These are phyloP conservation scores for Chenopodium suecicum DNA, from an alignment of 148 eudicot genomes.

Conservation along the genomic window DNA sequence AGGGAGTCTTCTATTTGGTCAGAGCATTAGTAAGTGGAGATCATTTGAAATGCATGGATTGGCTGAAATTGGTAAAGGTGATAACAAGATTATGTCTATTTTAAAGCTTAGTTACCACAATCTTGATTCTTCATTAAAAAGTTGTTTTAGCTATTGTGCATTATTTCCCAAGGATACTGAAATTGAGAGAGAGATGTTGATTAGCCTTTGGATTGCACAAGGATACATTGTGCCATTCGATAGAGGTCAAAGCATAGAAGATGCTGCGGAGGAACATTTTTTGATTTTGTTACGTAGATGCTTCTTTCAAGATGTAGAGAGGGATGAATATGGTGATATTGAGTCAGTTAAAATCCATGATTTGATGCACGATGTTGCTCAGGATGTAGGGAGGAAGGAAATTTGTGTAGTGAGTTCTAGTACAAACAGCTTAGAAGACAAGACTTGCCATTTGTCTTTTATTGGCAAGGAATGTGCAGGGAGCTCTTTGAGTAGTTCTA, in stretches of 20 bases:
- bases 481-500: no score
- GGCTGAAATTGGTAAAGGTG: neutral
- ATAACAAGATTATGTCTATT: constrained; percentile 14
- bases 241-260: constrained; percentile 11
- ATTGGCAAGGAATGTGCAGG: no score
- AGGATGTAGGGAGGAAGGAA: constrained; percentile 8
- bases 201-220: constrained; percentile 32
- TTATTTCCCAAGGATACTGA: constrained; percentile 17
- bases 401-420: neutral
- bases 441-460: no score
- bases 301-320: no score
- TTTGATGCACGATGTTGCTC: constrained; percentile 10
- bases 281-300: no score
- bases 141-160: constrained; percentile 25
- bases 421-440: neutral
- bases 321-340: no score
- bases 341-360: no score
- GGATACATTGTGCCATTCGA: neutral
- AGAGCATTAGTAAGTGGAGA: constrained; percentile 13
- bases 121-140: constrained; percentile 13
- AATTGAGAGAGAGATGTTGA: neutral
- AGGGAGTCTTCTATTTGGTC: constrained; percentile 25
- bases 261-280: no score
- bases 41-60: neutral
- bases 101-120: constrained; percentile 28